These are phyloP conservation scores for Volvox carteri DNA, from an alignment of 163 green algal species.

Conservation along the genomic window DNA sequence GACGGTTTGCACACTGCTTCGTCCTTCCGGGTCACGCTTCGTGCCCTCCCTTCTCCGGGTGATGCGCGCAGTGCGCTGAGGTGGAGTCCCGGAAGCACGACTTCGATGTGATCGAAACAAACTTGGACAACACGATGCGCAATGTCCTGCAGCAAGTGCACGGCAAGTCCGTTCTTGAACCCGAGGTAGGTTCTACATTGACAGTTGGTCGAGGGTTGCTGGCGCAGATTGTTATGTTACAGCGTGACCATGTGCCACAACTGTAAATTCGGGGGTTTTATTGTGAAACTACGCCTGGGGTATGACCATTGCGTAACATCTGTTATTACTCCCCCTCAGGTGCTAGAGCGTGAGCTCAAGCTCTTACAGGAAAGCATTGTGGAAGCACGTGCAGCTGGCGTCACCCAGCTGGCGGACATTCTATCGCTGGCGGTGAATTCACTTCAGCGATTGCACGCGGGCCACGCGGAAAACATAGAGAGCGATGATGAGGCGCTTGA, in stretches of 20 bases:
- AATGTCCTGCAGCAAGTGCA: constrained; percentile 51
- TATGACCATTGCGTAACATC: too few relatives aligned
- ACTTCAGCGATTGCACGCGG: constrained; percentile 56
- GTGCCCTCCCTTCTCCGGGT: neutral
- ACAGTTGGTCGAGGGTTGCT: too few relatives aligned
- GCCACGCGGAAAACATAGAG: constrained; percentile 24
- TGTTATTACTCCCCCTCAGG: too few relatives aligned
- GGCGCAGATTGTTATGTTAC: too few relatives aligned
- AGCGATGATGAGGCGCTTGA: constrained; percentile 14
- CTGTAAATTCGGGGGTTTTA: too few relatives aligned
- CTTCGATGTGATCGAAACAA: constrained; percentile 53
- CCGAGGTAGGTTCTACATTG: constrained; percentile 45
- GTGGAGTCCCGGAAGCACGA: constrained; percentile 37
- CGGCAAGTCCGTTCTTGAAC: neutral
- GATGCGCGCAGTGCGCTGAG: constrained; percentile 19
- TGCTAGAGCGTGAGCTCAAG: constrained; percentile 5
- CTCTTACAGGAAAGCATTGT: neutral
- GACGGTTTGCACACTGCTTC: neutral
- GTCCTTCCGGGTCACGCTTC: neutral
- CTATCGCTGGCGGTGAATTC: constrained; percentile 57
- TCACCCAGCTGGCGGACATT: constrained; percentile 25
- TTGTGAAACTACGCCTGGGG: too few relatives aligned
- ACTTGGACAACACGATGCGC: constrained; percentile 56
- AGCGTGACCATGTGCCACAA: too few relatives aligned
- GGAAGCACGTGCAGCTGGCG: neutral